Base-by-base conservation (phyloP, 2,329 filamentous ascomycete genomes). In the Penicillium griseofulvum region DNA sequence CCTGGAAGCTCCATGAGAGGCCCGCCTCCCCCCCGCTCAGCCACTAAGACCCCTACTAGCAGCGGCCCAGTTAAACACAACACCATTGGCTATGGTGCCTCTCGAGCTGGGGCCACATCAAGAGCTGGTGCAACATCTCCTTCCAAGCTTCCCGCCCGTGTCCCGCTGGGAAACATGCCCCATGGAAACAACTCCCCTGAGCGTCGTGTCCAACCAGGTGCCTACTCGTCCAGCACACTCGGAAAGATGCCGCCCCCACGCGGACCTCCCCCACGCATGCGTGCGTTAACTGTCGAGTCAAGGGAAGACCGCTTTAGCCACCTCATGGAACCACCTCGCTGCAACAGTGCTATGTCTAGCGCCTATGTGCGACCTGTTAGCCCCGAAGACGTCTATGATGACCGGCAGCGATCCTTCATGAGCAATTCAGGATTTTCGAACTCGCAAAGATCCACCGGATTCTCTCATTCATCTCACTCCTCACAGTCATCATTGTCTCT, bases 251-350 rank as follows among this genome's bases (percentile, higher is more conserved):
- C 83, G 16, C 76, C 78, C 24, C 64, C 66, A 52, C 49, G 83
- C 67, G 81, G 87, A 1, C 90, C 91, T 34, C 92, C 92, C 12
- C 93, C 93, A 46, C 94, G 91, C 72, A 97, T 97, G 91, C 87
- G 93, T 61, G 91, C 95, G 39, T 80, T 97, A 29, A 85, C 85
- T 60, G 73, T 79, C 9, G 82, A 83, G 44, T 79, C 81, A 5
- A 77, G 68, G 49, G 71, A 73, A 31, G 74, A 71, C 53, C 64
- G 69, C 31, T 60, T 62, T 24, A 75, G 62, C 54, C 67, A 70
- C 56, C 49, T 67, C 22, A 65, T 72, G 55, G 72, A 66, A 45
- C 70, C 79, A 11, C 69, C 81, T 19, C 80, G 83, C 41, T 81
- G 81, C 63, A 78, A 76, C 42, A 86, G 83, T 54, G 74, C 74